phyloP scores from a whole-genome alignment of 768 basidiomycete genomes.

The Amyloporia xantha region DNA sequence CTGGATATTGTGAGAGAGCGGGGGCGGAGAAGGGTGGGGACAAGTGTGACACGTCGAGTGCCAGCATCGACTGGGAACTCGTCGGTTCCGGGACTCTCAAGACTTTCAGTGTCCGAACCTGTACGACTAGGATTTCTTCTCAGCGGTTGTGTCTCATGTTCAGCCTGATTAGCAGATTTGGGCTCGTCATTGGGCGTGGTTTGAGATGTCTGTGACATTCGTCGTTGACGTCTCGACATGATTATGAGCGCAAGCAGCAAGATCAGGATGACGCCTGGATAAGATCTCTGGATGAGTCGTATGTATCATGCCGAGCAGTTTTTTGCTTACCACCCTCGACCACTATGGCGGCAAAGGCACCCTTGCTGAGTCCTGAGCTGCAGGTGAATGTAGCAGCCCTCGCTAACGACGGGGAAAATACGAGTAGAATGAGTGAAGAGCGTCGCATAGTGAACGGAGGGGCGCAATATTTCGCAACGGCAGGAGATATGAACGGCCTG shows the following conservation, averaged over 20 bases:
- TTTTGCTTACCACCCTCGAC: background rate
- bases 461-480: no score
- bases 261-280: conserved; percentile 1
- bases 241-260: background rate
- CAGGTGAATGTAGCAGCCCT: background rate
- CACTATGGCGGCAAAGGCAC: background rate
- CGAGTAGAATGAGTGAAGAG: background rate
- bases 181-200: background rate
- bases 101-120: no score
- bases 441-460: background rate
- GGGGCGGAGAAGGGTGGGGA: conserved; percentile 1
- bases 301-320: background rate
- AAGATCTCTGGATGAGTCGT: background rate
- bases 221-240: background rate
- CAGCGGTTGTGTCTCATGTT: background rate
- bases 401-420: background rate
- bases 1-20: conserved; percentile 1
- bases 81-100: no score
- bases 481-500: no score
- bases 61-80: no score
- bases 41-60: background rate
- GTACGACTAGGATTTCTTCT: background rate
- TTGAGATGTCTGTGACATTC: background rate
- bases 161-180: background rate
- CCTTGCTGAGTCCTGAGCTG: conserved; percentile 1